Evolutionary conservation across 2,329 filamentous ascomycete genomes (phyloP).

Genomic region (Neurospora sp.): DNA sequence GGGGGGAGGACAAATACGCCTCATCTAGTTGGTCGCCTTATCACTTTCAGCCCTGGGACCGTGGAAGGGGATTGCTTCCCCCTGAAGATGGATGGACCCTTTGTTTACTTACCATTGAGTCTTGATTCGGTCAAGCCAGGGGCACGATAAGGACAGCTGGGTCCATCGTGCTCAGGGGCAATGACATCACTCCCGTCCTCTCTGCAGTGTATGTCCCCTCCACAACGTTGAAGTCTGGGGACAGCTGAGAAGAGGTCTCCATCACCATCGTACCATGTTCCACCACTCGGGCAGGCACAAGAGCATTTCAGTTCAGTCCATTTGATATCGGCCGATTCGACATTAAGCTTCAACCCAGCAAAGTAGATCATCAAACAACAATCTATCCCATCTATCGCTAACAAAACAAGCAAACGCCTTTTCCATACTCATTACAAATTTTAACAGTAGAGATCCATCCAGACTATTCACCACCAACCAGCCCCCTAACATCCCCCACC

Average conservation of each 20-base stretch:
- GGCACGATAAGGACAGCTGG: background rate
- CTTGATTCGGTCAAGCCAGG: background rate
- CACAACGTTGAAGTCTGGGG: too few species aligned
- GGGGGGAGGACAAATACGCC: background rate
- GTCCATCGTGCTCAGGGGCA: background rate
- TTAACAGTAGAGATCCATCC: background rate
- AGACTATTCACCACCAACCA: slow-evolving; percentile 30
- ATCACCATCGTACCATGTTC: background rate
- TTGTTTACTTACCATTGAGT: background rate
- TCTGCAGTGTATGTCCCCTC: background rate
- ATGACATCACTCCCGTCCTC: background rate
- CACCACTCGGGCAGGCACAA: background rate
- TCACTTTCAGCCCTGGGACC: background rate
- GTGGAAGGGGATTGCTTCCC: background rate
- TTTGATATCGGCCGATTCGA: background rate
- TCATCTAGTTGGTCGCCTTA: background rate
- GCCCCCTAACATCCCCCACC: slow-evolving; percentile 50
- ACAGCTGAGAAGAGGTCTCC: too few species aligned
- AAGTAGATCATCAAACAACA: background rate
- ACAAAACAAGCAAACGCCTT: background rate
- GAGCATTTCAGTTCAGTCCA: background rate
- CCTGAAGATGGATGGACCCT: background rate
- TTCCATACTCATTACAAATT: background rate
- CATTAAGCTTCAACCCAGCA: background rate
- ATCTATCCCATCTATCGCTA: background rate